phyloP scores from a whole-genome alignment of 1,284 basidiomycete genomes.

The Malassezia restricta region DNA sequence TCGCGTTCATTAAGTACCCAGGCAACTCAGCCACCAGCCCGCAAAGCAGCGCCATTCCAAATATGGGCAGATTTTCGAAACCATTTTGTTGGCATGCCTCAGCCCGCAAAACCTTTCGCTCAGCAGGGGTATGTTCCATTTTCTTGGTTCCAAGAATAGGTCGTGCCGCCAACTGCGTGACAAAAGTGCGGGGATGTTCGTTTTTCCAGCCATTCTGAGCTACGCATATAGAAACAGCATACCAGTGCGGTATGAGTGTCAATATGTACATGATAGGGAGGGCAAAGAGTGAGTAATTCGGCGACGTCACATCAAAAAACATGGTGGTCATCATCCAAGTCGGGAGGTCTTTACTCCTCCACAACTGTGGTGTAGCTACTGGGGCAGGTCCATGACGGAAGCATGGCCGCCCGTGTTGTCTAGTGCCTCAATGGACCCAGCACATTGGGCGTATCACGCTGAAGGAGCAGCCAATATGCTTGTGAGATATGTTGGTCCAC shows the following conservation, averaged over 20 bases:
- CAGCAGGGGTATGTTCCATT: not conserved
- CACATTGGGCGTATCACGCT: conserved; percentile 8
- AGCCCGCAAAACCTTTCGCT: not conserved
- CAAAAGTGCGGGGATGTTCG: not conserved
- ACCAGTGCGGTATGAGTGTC: not conserved
- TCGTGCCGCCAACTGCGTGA: conserved; percentile 1
- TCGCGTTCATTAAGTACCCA: not conserved
- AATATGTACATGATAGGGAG: not conserved
- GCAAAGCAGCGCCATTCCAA: not conserved
- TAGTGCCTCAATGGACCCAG: not conserved
- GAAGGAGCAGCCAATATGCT: conserved; percentile 11
- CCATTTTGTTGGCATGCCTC: conserved; percentile 3
- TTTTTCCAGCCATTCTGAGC: not conserved
- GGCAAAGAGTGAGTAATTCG: conserved; percentile 1
- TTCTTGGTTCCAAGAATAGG: not conserved
- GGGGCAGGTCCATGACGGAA: not conserved
- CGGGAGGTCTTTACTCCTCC: too few relatives aligned
- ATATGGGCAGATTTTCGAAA: not conserved
- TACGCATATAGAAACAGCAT: not conserved
- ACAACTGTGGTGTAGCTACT: too few relatives aligned
- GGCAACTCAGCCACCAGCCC: not conserved
- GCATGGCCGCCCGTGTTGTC: conserved; percentile 1
- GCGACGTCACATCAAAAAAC: not conserved
- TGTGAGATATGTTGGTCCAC: conserved; percentile 1
- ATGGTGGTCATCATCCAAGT: not conserved